A percentile compares a stretch with the other conserved stretches of the same genome.
These are phyloP conservation scores for Calocera viscosa DNA, from an alignment of 768 basidiomycete genomes.

Conservation along the genomic window DNA sequence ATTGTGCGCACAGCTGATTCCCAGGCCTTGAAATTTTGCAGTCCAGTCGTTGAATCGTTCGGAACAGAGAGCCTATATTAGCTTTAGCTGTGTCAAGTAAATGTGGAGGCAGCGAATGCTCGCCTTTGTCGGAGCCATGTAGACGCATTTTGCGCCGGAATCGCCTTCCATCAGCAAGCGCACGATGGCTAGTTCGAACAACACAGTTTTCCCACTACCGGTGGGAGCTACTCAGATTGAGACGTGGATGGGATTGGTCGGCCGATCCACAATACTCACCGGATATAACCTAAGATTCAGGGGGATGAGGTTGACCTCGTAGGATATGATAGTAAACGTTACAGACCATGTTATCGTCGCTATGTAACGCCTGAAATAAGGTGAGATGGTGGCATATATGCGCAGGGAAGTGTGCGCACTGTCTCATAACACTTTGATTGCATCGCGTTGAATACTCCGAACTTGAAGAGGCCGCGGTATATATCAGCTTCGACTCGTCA, in stretches of 20 bases:
- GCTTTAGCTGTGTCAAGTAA: constrained; percentile 8
- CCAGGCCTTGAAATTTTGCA: constrained; percentile 60
- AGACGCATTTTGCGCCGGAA: constrained; percentile 57
- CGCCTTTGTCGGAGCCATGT: constrained; percentile 89
- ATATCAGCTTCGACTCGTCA: constrained; percentile 50
- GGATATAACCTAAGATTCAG: constrained; percentile 47
- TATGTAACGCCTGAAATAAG: constrained; percentile 39
- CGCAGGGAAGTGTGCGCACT: constrained; percentile 33
- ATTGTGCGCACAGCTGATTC: constrained; percentile 51
- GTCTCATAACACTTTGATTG: constrained; percentile 73
- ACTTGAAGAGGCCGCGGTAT: constrained; percentile 72
- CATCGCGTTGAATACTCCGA: constrained; percentile 80
- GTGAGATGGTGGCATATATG: background rate
- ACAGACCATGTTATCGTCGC: constrained; percentile 53
- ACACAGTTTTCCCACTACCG: constrained; percentile 87
- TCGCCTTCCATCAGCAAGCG: constrained; percentile 45
- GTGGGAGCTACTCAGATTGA: constrained; percentile 59
- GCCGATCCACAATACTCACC: constrained; percentile 31
- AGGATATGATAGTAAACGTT: background rate
- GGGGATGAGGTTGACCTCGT: constrained; percentile 13
- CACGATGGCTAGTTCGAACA: constrained; percentile 87
- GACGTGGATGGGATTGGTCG: constrained; percentile 7
- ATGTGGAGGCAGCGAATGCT: background rate
- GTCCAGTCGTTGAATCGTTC: constrained; percentile 80
- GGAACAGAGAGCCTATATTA: constrained; percentile 64